A percentile compares a stretch with the other conserved stretches of the same genome.
phyloP scores from a whole-genome alignment of 805 yeast species.

The Yamadazyma tumulicola region DNA sequence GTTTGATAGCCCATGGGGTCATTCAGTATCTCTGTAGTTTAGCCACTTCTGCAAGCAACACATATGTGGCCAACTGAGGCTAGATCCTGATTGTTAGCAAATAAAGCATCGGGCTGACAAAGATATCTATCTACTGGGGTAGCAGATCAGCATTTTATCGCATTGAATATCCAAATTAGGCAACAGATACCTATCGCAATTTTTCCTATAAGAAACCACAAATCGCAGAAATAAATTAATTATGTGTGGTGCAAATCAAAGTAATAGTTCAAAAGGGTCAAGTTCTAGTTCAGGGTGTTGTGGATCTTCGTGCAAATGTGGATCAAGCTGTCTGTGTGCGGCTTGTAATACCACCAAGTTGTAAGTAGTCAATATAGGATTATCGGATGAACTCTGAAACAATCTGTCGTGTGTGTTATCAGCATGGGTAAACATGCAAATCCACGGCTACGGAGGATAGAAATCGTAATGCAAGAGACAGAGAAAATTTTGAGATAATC shows the following conservation, averaged over 20 bases:
- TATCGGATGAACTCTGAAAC: too few relatives aligned
- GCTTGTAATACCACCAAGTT: constrained; percentile 43
- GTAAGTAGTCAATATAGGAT: constrained; percentile 11
- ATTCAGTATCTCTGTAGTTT: too few relatives aligned
- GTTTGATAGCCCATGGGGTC: too few relatives aligned
- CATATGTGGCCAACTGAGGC: too few relatives aligned
- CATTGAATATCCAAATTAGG: constrained; percentile 1
- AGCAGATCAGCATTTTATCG: not conserved
- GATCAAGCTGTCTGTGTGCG: constrained; percentile 36
- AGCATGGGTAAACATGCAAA: too few relatives aligned
- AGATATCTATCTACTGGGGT: not conserved
- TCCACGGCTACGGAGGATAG: too few relatives aligned
- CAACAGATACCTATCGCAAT: not conserved
- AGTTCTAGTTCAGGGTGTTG: constrained; percentile 21
- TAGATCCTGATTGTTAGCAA: too few relatives aligned
- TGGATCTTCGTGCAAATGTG: constrained; percentile 40
- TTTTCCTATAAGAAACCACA: not conserved
- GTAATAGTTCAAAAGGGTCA: constrained; percentile 1
- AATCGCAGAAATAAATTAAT: not conserved
- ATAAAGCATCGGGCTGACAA: too few relatives aligned
- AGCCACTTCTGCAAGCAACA: too few relatives aligned
- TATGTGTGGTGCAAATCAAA: constrained; percentile 18
- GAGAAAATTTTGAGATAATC: constrained; percentile 1
- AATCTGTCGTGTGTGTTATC: too few relatives aligned
- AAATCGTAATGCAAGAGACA: too few relatives aligned